phyloP scores from a whole-genome alignment of 192 early-diverging fungal species.

The Coemansia sp. region DNA sequence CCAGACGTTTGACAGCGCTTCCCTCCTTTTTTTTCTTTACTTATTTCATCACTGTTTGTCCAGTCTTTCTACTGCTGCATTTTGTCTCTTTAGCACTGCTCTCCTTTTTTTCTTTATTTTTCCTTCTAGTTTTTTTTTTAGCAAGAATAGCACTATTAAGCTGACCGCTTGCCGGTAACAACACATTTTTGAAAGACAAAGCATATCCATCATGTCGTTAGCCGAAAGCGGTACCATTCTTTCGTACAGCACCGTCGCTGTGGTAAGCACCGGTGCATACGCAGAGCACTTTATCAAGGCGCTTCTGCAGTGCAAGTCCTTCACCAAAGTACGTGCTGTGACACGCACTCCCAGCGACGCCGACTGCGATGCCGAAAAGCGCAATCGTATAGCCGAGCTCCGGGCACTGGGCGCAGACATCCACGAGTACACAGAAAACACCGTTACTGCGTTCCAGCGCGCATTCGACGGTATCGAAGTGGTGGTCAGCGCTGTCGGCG shows the following conservation, averaged over 20 bases:
- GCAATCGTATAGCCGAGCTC: conserved; percentile 16
- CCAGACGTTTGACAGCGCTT: no score
- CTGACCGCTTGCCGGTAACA: no score
- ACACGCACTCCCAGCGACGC: conserved; percentile 16
- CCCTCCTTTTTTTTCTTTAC: no score
- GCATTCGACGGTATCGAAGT: conserved; percentile 32
- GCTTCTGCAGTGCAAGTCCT: conserved; percentile 14
- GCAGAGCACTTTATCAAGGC: conserved; percentile 35
- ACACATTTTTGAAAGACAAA: background rate
- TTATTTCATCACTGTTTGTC: no score
- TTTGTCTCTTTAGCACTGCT: no score
- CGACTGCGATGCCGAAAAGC: conserved; percentile 20
- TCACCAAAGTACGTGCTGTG: conserved; percentile 33
- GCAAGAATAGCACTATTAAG: background rate
- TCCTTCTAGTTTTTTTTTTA: background rate
- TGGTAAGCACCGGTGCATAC: conserved; percentile 45
- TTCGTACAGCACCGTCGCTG: conserved; percentile 31
- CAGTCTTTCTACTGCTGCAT: no score
- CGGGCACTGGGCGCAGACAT: conserved; percentile 21
- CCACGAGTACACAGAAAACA: conserved; percentile 11
- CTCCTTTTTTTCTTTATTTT: no score
- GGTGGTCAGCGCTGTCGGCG: conserved; percentile 35
- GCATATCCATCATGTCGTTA: background rate
- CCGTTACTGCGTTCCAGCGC: conserved; percentile 10
- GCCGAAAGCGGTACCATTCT: background rate